Evolutionary conservation across 371 early-diverging fungal genomes (phyloP).

Genomic region (Cladochytrium tenue): DNA sequence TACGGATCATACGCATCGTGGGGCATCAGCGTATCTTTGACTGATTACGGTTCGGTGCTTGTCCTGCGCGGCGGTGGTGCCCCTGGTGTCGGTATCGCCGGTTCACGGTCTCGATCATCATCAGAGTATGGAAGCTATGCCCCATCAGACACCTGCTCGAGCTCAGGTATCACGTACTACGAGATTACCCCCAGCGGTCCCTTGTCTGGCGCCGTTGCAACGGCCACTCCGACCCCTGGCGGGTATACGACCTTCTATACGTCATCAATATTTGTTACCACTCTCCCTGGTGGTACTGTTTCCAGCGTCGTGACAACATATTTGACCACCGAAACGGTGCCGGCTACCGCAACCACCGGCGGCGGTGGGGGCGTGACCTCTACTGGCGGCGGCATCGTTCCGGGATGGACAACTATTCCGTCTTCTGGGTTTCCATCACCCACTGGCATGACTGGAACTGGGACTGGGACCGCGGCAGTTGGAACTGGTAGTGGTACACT

Average conservation of each 20-base stretch:
- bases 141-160: not conserved
- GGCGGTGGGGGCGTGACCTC: too few relatives aligned
- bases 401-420: not conserved
- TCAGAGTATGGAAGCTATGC: not conserved
- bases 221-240: not conserved
- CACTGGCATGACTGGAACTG: not conserved
- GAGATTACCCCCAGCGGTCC: not conserved
- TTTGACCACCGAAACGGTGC: too few relatives aligned
- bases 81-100: not conserved
- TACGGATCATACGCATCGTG: not conserved
- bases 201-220: not conserved
- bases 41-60: not conserved
- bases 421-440: not conserved
- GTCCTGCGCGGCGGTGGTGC: not conserved
- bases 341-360: too few relatives aligned
- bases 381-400: not conserved
- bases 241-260: not conserved
- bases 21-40: not conserved
- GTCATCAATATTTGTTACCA: not conserved
- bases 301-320: not conserved
- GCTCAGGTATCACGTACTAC: not conserved
- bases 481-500: not conserved
- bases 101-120: not conserved
- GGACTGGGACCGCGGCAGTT: not conserved
- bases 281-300: not conserved